Percentiles rank a stretch among this genome's conserved stretches.
phyloP scores from a whole-genome alignment of 768 basidiomycete genomes.

The Pleurotus platypus region DNA sequence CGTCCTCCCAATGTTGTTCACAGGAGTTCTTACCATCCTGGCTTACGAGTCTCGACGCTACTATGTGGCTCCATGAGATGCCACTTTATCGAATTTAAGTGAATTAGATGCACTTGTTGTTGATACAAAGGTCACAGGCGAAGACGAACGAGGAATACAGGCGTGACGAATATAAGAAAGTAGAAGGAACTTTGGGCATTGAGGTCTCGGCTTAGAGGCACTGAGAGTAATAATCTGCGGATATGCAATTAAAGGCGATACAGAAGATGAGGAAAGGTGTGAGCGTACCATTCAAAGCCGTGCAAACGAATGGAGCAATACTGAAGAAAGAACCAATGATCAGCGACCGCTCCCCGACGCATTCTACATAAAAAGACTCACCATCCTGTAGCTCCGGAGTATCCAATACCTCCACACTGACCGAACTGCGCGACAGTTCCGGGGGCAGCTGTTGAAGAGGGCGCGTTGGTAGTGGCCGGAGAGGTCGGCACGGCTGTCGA shows the following conservation, averaged over 20 bases:
- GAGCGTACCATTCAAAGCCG: conserved; percentile 26
- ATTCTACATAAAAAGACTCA: conserved; percentile 10
- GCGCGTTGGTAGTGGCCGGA: no score
- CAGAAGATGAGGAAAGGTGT: not conserved
- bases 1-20: no score
- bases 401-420: conserved; percentile 40
- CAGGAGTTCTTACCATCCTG: no score
- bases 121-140: no score
- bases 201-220: not conserved
- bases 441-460: not conserved
- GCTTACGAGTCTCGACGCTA: no score
- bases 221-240: not conserved
- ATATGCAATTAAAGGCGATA: not conserved
- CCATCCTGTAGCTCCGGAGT: conserved; percentile 35
- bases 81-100: no score
- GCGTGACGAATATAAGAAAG: no score
- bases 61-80: no score
- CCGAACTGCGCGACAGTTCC: conserved; percentile 35
- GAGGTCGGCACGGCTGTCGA: not conserved
- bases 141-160: no score
- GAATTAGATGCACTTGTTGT: no score
- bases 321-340: conserved; percentile 13
- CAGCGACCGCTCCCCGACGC: no score
- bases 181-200: no score
- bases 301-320: conserved; percentile 33